Conservation (phyloP, 768 basidiomycete species). For the Tubosaeta sp. region DNA sequence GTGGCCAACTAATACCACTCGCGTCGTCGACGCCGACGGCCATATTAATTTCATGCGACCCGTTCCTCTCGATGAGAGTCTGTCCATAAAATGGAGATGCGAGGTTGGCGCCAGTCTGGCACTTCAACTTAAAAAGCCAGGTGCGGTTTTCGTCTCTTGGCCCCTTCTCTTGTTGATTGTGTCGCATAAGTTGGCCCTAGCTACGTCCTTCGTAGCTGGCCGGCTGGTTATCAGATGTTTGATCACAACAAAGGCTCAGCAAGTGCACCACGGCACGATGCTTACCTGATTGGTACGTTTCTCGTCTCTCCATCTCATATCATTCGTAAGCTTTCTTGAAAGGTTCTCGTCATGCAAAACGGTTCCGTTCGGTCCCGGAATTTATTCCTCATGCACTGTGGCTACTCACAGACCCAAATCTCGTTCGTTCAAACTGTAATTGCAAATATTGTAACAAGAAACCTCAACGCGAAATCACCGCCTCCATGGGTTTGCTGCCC, state of each 20-base stretch:
- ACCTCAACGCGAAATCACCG: conserved; percentile 66
- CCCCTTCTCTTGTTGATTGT: background rate
- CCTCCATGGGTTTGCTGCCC: conserved; percentile 45
- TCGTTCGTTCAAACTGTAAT: conserved; percentile 48
- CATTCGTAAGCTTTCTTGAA: background rate
- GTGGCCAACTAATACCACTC: conserved; percentile 58
- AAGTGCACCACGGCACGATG: conserved; percentile 58
- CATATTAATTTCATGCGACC: conserved; percentile 70
- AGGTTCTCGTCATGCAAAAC: conserved; percentile 42
- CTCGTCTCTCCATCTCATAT: background rate
- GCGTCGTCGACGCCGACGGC: conserved; percentile 52
- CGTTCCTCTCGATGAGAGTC: conserved; percentile 46
- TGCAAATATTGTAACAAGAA: conserved; percentile 79
- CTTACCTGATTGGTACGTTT: conserved; percentile 68
- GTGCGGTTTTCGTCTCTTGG: conserved; percentile 34
- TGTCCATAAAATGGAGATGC: conserved; percentile 56
- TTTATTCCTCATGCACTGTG: conserved; percentile 82
- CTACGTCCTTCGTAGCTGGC: conserved; percentile 65
- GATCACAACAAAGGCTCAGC: conserved; percentile 69
- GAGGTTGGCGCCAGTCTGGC: conserved; percentile 41
- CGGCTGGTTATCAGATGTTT: conserved; percentile 63
- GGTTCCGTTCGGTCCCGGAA: conserved; percentile 80
- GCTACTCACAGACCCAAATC: conserved; percentile 55
- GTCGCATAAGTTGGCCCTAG: conserved; percentile 39
- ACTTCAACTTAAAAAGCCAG: conserved; percentile 41